phyloP scores from a whole-genome alignment of 805 yeast species.

The Yarrowia alimentaria region DNA sequence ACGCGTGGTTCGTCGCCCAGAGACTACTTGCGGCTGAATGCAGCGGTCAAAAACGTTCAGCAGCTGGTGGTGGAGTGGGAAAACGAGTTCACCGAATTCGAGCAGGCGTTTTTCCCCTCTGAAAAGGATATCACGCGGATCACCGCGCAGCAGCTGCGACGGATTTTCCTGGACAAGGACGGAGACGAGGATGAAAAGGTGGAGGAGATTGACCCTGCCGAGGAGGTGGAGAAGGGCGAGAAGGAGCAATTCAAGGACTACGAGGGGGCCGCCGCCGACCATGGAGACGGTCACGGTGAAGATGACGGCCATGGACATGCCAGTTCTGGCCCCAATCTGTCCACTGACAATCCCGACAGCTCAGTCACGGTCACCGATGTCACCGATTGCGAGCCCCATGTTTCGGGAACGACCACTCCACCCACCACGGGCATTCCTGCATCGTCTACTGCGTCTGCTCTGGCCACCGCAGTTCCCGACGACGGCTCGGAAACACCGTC shows the following conservation, averaged over 20 bases:
- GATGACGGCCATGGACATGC: too few relatives aligned
- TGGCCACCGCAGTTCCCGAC: neutral
- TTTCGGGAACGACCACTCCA: too few relatives aligned
- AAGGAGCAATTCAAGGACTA: too few relatives aligned
- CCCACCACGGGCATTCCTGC: too few relatives aligned
- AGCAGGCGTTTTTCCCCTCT: slow-evolving; percentile 73
- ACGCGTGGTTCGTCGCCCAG: slow-evolving; percentile 58
- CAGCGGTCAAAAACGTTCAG: slow-evolving; percentile 67
- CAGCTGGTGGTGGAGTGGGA: slow-evolving; percentile 88
- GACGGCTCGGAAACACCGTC: too few relatives aligned
- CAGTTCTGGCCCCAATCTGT: too few relatives aligned
- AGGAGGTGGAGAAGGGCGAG: slow-evolving; percentile 31
- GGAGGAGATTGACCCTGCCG: slow-evolving; percentile 20
- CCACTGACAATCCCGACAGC: too few relatives aligned
- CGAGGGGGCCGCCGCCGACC: too few relatives aligned
- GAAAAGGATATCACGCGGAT: slow-evolving; percentile 90
- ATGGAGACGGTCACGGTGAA: too few relatives aligned
- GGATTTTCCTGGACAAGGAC: slow-evolving; percentile 59
- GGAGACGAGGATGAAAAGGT: slow-evolving; percentile 35
- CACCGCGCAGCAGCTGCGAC: slow-evolving; percentile 81
- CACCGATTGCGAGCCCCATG: too few relatives aligned
- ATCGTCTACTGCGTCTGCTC: neutral
- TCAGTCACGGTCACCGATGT: too few relatives aligned
- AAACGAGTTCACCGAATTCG: slow-evolving; percentile 74
- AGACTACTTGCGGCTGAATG: slow-evolving; percentile 68